Evolutionary conservation across 352 stramenopile species (phyloP), one percentile per base, ranked within the genome.

Genomic region (Globisporangium camurandrum): DNA sequence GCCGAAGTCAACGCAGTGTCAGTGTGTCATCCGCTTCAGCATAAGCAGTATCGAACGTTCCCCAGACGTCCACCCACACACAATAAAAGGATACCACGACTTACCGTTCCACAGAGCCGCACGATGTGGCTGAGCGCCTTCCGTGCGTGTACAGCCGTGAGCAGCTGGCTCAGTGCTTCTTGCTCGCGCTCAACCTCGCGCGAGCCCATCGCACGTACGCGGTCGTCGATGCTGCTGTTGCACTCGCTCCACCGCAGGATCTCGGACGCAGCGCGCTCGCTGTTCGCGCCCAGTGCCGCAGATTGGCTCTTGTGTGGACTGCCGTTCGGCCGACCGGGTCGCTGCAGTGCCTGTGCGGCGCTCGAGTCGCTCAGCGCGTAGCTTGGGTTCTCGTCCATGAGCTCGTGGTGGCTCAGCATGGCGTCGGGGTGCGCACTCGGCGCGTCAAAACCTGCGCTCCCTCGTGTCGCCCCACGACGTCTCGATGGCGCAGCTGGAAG

Each of bases 331-430:
- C 64, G 62, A 12, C 28, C 16, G 26, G 49, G 45, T 45, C 42
- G 40, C 27, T 67, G 60, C 11, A 36, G 64, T 28, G 19, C 43
- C 16, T 59, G 66, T 9, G 62, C 30, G 1, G 65, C 60, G 37
- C 78, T 89, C 1, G 76, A 78, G 48, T 94, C 81, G 4, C 64
- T 43, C 9, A 94, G 64, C 23, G 61, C 57, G 26, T 93, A 94
- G 34, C 75, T 93, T 26, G 75, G 66, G 38, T 94, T 94, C 47
- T 94, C 81, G 12, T 89, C 80, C 20, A 73, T 69, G 7, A 85
- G 61, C 20, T 89, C 80, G 62, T 91, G 79, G 5, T 84, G 69
- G 24, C 67, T 82, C 41, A 79, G 55, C 23, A 56, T 16, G 43
- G 45, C 34, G 6, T 56, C 54, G 3, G 41, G 55, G 8, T 51